A percentile compares a stretch with the other conserved stretches of the same genome.
phyloP scores from a whole-genome alignment of 2,329 filamentous ascomycete species.

The Paraphaeosphaeria sporulosa region DNA sequence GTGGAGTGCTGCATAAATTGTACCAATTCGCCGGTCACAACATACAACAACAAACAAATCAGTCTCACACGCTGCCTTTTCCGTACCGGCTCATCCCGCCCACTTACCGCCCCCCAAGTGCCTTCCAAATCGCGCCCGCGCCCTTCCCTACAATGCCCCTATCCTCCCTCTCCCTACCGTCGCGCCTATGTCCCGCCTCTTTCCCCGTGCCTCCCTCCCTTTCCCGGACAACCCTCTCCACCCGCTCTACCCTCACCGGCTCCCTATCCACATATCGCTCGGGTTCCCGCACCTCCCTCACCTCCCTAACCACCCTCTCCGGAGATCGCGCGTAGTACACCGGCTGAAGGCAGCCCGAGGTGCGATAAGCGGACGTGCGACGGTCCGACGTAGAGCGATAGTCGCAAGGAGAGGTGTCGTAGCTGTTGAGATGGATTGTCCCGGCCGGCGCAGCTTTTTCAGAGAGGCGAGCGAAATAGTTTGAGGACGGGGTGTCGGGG shows the following conservation, averaged over 20 bases:
- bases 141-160: conserved; percentile 1
- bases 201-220: neutral
- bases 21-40: too few species aligned
- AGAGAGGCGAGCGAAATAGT: conserved; percentile 1
- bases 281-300: neutral
- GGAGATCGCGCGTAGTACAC: neutral
- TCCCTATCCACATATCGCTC: neutral
- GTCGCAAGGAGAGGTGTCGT: neutral
- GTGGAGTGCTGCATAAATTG: too few species aligned
- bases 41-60: too few species aligned
- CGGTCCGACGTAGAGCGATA: too few species aligned
- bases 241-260: neutral
- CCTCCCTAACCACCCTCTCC: too few species aligned
- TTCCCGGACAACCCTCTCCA: too few species aligned
- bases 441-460: neutral
- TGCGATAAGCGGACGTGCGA: too few species aligned
- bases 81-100: neutral
- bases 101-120: conserved; percentile 1
- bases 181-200: neutral
- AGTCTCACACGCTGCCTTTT: neutral
- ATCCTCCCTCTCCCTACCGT: neutral
- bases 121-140: neutral
- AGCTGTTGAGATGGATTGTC: conserved; percentile 2
- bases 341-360: neutral
- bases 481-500: neutral